These are phyloP conservation scores for Xylaria sp. DNA, from an alignment of 2,329 filamentous ascomycete species.

Conservation along the genomic window DNA sequence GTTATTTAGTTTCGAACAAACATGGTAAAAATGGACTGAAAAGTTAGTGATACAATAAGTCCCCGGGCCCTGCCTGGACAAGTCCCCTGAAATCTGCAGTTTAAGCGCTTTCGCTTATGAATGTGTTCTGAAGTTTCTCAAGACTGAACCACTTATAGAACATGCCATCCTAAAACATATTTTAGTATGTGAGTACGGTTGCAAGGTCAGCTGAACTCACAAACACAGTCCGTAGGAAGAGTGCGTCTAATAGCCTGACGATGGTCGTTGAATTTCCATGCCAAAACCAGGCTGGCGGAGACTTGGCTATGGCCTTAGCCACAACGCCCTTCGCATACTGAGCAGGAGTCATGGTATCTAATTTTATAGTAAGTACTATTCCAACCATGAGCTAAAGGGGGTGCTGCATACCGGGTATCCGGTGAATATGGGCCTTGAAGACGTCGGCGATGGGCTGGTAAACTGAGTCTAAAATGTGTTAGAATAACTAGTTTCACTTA, in stretches of 20 bases:
- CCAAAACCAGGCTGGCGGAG: not conserved
- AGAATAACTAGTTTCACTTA: conserved; percentile 10
- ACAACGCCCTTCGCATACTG: not conserved
- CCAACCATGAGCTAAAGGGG: not conserved
- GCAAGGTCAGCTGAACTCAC: not conserved
- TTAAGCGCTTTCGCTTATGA: not conserved
- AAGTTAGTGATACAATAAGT: not conserved
- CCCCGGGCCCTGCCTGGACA: not conserved
- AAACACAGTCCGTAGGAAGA: not conserved
- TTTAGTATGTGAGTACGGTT: not conserved
- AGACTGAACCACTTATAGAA: not conserved
- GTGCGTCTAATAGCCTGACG: not conserved
- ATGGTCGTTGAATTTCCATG: not conserved
- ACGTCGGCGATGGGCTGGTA: conserved; percentile 15
- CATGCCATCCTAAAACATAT: not conserved
- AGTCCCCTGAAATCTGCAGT: not conserved
- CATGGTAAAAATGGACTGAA: not conserved
- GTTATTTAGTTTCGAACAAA: too few relatives aligned
- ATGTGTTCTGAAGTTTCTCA: not conserved
- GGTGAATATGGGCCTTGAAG: conserved; percentile 5
- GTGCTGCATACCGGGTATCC: not conserved
- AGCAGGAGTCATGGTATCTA: not conserved
- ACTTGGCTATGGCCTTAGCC: not conserved
- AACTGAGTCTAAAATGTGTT: conserved; percentile 5
- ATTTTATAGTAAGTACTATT: not conserved